Conservation (phyloP, 352 stramenopile genomes). For the Phytophthora cajani region DNA sequence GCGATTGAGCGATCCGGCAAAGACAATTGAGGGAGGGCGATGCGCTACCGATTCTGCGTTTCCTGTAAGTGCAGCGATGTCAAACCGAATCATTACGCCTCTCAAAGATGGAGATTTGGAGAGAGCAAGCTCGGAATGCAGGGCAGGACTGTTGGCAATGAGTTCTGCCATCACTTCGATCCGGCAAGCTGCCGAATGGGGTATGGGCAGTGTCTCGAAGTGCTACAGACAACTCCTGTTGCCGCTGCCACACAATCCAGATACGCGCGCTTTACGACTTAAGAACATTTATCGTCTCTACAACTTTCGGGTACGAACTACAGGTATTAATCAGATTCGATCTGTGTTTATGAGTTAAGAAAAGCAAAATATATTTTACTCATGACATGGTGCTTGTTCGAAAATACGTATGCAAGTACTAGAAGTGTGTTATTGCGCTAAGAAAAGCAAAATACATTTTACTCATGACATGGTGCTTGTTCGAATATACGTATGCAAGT, state of each 20-base stretch:
- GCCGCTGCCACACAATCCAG: not conserved
- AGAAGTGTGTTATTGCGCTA: not conserved
- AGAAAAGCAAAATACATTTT: not conserved
- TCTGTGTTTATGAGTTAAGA: not conserved
- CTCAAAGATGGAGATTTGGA: conserved; percentile 13
- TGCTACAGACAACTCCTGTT: conserved; percentile 1
- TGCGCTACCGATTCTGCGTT: not conserved
- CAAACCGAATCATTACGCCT: conserved; percentile 2
- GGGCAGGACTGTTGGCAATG: conserved; percentile 4
- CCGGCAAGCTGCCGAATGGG: not conserved
- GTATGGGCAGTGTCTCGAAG: not conserved
- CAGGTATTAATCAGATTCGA: not conserved
- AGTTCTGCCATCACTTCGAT: not conserved
- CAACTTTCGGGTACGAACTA: conserved; percentile 1
- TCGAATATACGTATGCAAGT: not conserved
- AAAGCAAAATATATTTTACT: not conserved
- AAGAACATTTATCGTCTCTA: not conserved
- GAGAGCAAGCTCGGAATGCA: conserved; percentile 8
- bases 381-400: not conserved
- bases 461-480: not conserved
- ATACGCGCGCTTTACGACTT: not conserved
- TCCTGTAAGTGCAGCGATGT: not conserved
- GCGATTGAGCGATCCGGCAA: not conserved
- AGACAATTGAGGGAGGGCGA: not conserved
- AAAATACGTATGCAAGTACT: not conserved